Conservation (phyloP, 2,329 filamentous ascomycete genomes). For the Hypoxylon sp. region DNA sequence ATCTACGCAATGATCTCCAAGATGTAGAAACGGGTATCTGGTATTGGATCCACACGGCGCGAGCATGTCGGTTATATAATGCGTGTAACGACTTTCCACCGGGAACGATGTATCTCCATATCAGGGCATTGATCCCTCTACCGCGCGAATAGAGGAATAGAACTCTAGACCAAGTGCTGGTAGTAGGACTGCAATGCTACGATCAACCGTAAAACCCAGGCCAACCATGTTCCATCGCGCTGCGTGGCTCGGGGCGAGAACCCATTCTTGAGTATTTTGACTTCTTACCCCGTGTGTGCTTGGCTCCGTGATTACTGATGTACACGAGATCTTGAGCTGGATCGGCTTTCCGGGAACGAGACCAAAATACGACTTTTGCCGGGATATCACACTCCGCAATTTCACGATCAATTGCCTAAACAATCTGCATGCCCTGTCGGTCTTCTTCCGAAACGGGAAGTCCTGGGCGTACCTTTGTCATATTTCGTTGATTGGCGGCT, state of each 20-base stretch:
- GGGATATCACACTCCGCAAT: conserved; percentile 29
- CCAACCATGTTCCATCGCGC: conserved; percentile 8
- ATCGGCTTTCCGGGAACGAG: conserved; percentile 5
- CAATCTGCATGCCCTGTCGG: conserved; percentile 4
- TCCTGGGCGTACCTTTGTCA: conserved; percentile 5
- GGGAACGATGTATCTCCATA: not conserved
- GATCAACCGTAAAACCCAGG: conserved; percentile 4
- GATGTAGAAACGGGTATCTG: not conserved
- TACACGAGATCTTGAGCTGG: not conserved
- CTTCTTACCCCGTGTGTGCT: conserved; percentile 24
- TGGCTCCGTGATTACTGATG: conserved; percentile 10
- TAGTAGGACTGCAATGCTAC: conserved; percentile 25
- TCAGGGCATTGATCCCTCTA: not conserved
- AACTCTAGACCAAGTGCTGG: conserved; percentile 22
- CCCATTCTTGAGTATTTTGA: conserved; percentile 5
- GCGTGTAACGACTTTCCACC: conserved; percentile 4
- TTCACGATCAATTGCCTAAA: conserved; percentile 36
- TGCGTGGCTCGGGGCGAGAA: not conserved
- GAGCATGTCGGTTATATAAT: conserved; percentile 18
- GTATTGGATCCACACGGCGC: conserved; percentile 10
- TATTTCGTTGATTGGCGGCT: conserved; percentile 30
- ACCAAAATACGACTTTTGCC: conserved; percentile 18
- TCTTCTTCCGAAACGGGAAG: conserved; percentile 3
- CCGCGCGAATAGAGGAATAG: conserved; percentile 1
- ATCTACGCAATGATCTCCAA: conserved; percentile 10